Conservation (phyloP, 75 land plant species). For the Adiantum capillusveneris region DNA sequence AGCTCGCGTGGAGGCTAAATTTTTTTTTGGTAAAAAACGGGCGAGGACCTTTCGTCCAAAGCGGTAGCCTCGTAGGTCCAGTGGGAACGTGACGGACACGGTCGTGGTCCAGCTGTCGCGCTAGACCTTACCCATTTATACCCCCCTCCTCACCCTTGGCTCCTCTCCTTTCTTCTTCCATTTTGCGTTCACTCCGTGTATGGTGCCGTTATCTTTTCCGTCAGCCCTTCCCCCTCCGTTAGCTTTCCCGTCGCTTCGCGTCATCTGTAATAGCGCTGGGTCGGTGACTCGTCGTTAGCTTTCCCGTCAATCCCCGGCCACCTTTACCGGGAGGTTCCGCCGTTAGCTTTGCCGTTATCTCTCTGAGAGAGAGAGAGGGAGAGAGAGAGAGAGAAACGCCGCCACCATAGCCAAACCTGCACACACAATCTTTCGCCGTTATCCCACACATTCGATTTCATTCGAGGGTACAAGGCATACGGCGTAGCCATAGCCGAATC, state of each 20-base stretch:
- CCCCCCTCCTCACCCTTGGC: background rate
- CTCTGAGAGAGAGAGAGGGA: background rate
- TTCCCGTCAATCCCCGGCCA: background rate
- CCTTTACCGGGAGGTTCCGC: background rate
- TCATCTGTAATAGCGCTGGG: background rate
- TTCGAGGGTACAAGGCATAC: too few species aligned
- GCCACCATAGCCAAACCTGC: background rate
- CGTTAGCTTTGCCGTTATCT: background rate
- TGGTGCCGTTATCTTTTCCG: background rate
- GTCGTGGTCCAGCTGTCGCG: too few species aligned
- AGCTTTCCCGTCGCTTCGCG: background rate
- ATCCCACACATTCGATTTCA: too few species aligned
- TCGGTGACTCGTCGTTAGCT: background rate
- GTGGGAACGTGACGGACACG: too few species aligned
- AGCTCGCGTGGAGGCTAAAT: too few species aligned
- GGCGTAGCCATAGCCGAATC: too few species aligned
- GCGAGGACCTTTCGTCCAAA: too few species aligned
- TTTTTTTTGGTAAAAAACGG: too few species aligned
- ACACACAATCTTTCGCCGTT: too few species aligned
- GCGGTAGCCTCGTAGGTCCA: too few species aligned
- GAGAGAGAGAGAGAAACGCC: background rate
- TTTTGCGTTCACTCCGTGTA: background rate
- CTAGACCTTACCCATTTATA: slow-evolving; percentile 12
- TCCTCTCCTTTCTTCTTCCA: slow-evolving; percentile 3
- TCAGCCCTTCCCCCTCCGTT: background rate